These are phyloP conservation scores for Juglanconis sp. DNA, from an alignment of 2,329 filamentous ascomycete species.

Conservation along the genomic window DNA sequence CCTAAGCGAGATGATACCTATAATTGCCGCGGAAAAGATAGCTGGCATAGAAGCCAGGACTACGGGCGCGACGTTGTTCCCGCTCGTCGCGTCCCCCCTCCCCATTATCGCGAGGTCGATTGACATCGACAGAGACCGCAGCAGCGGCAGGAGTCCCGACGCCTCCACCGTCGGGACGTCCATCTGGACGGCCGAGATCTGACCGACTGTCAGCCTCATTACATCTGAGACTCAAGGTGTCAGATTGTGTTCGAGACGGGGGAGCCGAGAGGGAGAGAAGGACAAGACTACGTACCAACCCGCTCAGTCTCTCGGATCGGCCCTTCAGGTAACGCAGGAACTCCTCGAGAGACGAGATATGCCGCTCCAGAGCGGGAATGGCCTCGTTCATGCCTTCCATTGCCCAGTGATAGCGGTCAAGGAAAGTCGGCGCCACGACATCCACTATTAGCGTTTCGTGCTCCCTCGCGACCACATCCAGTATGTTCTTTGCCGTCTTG, in stretches of 20 bases:
- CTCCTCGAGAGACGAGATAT: constrained; percentile 22
- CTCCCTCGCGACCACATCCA: constrained; percentile 19
- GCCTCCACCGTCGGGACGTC: constrained; percentile 24
- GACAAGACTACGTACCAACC: constrained; percentile 22
- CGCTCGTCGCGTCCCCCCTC: constrained; percentile 4
- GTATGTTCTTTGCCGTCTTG: constrained; percentile 19
- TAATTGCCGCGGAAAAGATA: constrained; percentile 26
- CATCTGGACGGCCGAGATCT: constrained; percentile 22
- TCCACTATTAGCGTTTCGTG: constrained; percentile 11
- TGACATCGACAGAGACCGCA: background rate
- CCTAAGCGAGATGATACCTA: constrained; percentile 23
- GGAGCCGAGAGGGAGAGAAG: constrained; percentile 4
- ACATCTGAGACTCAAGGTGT: constrained; percentile 12
- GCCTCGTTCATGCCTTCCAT: constrained; percentile 21
- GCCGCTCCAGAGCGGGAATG: constrained; percentile 22
- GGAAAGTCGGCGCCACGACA: constrained; percentile 3
- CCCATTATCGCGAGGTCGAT: background rate
- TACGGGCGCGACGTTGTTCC: constrained; percentile 25
- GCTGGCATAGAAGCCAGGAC: constrained; percentile 26
- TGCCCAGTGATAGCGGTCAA: constrained; percentile 16
- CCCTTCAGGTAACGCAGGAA: constrained; percentile 25
- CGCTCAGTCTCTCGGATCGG: constrained; percentile 23
- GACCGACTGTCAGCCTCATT: constrained; percentile 12
- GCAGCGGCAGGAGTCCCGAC: constrained; percentile 9
- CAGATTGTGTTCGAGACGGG: constrained; percentile 2